These are phyloP conservation scores for Suillus paluster DNA, from an alignment of 768 basidiomycete species.

Conservation along the genomic window DNA sequence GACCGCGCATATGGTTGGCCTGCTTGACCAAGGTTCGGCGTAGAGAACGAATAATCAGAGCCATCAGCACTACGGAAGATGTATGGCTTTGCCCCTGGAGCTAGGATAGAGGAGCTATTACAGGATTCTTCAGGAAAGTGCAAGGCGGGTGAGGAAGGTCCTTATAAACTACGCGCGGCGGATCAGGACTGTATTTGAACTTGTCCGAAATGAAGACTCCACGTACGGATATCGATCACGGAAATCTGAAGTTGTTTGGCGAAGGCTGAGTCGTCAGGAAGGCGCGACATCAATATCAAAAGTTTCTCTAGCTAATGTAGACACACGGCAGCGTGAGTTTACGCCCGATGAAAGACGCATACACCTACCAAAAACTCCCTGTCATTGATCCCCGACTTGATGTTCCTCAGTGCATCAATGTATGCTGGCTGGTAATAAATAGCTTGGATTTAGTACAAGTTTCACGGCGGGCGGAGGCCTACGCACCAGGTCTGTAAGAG, in stretches of 20 bases:
- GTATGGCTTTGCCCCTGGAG: conserved; percentile 42
- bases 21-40: conserved; percentile 61
- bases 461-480: not conserved
- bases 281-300: conserved; percentile 61
- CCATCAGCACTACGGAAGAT: conserved; percentile 65
- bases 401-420: conserved; percentile 50
- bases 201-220: not conserved
- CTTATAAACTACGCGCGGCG: conserved; percentile 59
- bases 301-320: conserved; percentile 62
- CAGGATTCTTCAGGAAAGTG: conserved; percentile 14
- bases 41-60: conserved; percentile 58
- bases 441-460: not conserved
- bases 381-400: conserved; percentile 54
- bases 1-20: conserved; percentile 71
- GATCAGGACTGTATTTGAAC: not conserved
- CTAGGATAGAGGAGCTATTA: not conserved
- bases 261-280: conserved; percentile 36
- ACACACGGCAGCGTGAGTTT: conserved; percentile 13
- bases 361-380: conserved; percentile 59
- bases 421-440: conserved; percentile 47
- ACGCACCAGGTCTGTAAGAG: conserved; percentile 33
- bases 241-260: conserved; percentile 48
- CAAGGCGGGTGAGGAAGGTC: conserved; percentile 79
- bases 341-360: not conserved
- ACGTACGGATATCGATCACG: conserved; percentile 62